Evolutionary conservation across 2,329 filamentous ascomycete genomes (phyloP).

Genomic region (Pseudocercospora fuligena): DNA sequence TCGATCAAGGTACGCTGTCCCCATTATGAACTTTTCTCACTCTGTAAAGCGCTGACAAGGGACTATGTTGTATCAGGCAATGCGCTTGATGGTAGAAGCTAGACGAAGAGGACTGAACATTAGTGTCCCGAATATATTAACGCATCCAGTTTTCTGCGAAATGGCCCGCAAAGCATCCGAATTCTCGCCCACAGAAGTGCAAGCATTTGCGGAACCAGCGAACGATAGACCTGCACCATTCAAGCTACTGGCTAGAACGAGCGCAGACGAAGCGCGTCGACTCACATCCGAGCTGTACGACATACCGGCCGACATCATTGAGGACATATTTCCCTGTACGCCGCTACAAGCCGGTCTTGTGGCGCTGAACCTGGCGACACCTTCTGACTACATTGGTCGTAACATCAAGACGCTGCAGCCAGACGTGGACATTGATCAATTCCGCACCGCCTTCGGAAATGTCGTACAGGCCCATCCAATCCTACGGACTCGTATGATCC

Average conservation of each 20-base stretch:
- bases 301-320: slow-evolving; percentile 30
- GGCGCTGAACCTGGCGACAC: slow-evolving; percentile 57
- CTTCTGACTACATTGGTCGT: slow-evolving; percentile 59
- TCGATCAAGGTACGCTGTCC: slow-evolving; percentile 12
- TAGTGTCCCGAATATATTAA: slow-evolving; percentile 7
- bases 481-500: slow-evolving; percentile 43
- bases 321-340: slow-evolving; percentile 56
- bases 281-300: not conserved
- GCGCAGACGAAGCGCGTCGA: not conserved
- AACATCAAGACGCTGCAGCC: not conserved
- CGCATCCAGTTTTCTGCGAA: slow-evolving; percentile 3
- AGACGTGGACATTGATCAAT: slow-evolving; percentile 39
- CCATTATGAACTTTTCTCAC: not conserved
- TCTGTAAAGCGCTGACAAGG: not conserved
- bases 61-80: not conserved
- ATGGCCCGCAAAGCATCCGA: slow-evolving; percentile 3
- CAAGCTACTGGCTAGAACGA: slow-evolving; percentile 2
- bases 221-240: not conserved
- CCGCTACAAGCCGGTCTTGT: slow-evolving; percentile 45
- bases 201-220: not conserved
- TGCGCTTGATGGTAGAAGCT: slow-evolving; percentile 10
- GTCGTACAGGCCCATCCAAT: slow-evolving; percentile 40
- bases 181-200: not conserved
- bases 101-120: slow-evolving; percentile 7
- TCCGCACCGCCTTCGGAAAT: slow-evolving; percentile 44